Base-by-base conservation (phyloP, 2,329 filamentous ascomycete species). In the Neofusicoccum cordaticola region DNA sequence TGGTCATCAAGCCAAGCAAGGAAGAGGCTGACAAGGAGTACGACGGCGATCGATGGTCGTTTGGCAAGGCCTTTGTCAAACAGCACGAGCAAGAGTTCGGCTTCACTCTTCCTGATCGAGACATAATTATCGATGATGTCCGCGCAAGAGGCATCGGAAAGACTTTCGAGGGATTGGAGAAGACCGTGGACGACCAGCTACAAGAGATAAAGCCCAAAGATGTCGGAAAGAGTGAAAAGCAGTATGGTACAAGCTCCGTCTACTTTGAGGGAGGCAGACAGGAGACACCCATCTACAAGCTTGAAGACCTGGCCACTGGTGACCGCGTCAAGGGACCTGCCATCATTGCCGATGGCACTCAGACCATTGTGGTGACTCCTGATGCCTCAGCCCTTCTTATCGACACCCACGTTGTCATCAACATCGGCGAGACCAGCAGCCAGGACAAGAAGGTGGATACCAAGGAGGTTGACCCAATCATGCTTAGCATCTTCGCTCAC, bases 31-130 rank as follows among this genome's bases (percentile, higher is more conserved):
- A 86, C 66, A 82, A 84, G 44, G 80, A 84, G 13, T 90, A 85
- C 68, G 81, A 76, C 27, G 88, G 86, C 6, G 86, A 91, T 63
- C 85, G 89, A 8, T 96, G 91, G 90, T 90, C 88, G 0, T 97
- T 93, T 77, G 92, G 89, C 2, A 86, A 88, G 68, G 93, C 92
- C 0, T 97, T 98, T 71, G 82, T 96, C 37, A 87, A 88, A 70
- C 92, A 96, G 70, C 93, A 97, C 73, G 88, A 92, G 61, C 93
- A 95, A 73, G 93, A 97, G 73, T 97, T 97, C 73, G 93, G 93
- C 0, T 97, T 97, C 72, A 96, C 91, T 0, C 81, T 97, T 2
- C 87, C 88, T 27, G 91, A 96, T 66, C 84, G 93, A 63, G 92
- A 97, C 69, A 91, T 97, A 62, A 93, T 97, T 51, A 84, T 97